Conservation (phyloP, 78 protist genomes). For the slime mould (Dictyostelium discoideum) region dicty_2.7 NC_007090.3:5021001-5021500, state of each 20-base stretch:
- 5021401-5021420: not conserved
- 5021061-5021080: not conserved
- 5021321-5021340: not conserved
- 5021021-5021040: not conserved
- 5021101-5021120: not conserved
- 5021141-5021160: not conserved
- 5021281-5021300: not conserved
- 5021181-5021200: not conserved
- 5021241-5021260: not conserved
- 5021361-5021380: not conserved
- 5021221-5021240: not conserved
- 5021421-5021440: not conserved
- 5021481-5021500: not conserved
- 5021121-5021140: not conserved
- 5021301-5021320: not conserved
- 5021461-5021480: not conserved
- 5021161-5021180: not conserved
- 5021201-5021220: not conserved
- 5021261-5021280: not conserved
- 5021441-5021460: not conserved
- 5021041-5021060: not conserved
- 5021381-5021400: not conserved
- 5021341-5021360: not conserved
- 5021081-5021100: not conserved
- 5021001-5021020: not conserved